Percentiles rank a stretch among this genome's conserved stretches.
phyloP scores from a whole-genome alignment of 805 yeast species.

The Wickerhamomyces strasburgensis region DNA sequence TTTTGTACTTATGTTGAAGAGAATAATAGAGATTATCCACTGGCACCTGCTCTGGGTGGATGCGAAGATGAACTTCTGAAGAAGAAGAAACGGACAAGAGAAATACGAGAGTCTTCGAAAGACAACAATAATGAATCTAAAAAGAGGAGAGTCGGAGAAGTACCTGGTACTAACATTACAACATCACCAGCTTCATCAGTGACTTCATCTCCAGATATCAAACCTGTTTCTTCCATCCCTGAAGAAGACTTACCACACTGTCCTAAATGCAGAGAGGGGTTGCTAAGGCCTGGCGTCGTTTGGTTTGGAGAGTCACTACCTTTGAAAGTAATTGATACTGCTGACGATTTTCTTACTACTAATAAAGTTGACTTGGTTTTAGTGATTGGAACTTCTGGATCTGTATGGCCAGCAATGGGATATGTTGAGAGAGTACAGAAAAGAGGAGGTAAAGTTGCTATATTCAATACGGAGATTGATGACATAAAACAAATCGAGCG shows the following conservation, averaged over 20 bases:
- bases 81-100: conserved; percentile 5
- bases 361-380: conserved; percentile 63
- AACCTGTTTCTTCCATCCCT: conserved; percentile 44
- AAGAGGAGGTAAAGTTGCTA: conserved; percentile 78
- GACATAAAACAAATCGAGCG: conserved; percentile 37
- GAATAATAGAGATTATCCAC: conserved; percentile 51
- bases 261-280: conserved; percentile 62
- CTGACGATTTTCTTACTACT: conserved; percentile 61
- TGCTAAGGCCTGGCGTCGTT: conserved; percentile 83
- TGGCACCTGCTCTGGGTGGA: conserved; percentile 47
- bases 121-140: conserved; percentile 11
- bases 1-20: conserved; percentile 57
- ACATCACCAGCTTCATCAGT: conserved; percentile 7
- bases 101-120: conserved; percentile 6
- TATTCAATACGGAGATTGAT: conserved; percentile 70
- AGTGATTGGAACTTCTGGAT: conserved; percentile 81
- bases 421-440: conserved; percentile 72
- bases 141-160: conserved; percentile 9
- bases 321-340: conserved; percentile 51
- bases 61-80: conserved; percentile 33
- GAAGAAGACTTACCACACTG: conserved; percentile 63
- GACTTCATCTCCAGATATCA: conserved; percentile 38
- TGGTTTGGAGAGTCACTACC: conserved; percentile 95
- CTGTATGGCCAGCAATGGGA: conserved; percentile 90
- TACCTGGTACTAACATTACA: neutral